Conservation (phyloP, 2,329 filamentous ascomycete genomes). For the Aspergillus japonicus region DNA sequence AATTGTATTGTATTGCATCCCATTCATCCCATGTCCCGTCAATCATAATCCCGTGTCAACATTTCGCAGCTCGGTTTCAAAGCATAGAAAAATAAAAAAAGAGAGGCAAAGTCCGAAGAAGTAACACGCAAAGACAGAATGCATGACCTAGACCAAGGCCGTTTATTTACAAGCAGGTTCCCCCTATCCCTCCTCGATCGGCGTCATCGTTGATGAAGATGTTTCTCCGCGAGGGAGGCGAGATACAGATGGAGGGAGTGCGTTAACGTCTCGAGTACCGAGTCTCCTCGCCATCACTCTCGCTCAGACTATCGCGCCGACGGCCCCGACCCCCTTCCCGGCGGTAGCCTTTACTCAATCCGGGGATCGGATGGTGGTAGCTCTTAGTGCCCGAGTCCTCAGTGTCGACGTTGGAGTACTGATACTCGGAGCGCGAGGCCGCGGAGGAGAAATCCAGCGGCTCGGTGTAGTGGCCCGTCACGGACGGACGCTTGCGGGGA, state of each 20-base stretch:
- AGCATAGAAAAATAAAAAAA: no score
- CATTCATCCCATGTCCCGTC: no score
- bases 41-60: no score
- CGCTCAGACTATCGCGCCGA: conserved; percentile 54
- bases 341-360: conserved; percentile 48
- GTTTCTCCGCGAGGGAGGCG: background rate
- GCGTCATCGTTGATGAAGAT: no score
- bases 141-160: no score
- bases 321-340: conserved; percentile 40
- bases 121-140: no score
- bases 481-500: conserved; percentile 37
- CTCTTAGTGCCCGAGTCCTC: conserved; percentile 52
- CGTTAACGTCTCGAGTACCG: background rate
- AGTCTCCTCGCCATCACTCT: conserved; percentile 48
- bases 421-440: conserved; percentile 39
- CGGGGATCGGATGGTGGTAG: conserved; percentile 59
- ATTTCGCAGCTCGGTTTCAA: no score
- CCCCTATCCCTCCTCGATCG: no score
- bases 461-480: conserved; percentile 44
- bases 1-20: no score
- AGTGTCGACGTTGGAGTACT: conserved; percentile 42
- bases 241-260: background rate
- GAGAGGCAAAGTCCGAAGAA: no score
- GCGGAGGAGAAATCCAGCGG: conserved; percentile 45
- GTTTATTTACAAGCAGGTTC: no score